These are phyloP conservation scores for Stagonosporopsis tanaceti DNA, from an alignment of 2,329 filamentous ascomycete genomes.

Conservation along the genomic window DNA sequence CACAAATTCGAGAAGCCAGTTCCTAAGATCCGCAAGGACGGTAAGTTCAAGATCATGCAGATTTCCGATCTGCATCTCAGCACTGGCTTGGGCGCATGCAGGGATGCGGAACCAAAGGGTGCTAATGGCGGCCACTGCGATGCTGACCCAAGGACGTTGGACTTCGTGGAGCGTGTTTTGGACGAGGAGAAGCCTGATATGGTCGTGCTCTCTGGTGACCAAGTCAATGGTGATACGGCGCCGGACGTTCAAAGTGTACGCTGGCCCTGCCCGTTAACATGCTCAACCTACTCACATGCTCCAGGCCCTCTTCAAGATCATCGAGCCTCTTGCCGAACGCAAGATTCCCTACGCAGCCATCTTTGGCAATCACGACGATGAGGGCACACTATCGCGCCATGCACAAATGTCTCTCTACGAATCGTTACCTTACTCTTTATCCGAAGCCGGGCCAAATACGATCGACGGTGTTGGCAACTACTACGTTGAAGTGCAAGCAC, in stretches of 20 bases:
- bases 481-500: slow-evolving; percentile 85
- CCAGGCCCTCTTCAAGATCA: slow-evolving; percentile 90
- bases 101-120: slow-evolving; percentile 81
- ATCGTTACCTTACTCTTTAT: slow-evolving; percentile 86
- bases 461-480: slow-evolving; percentile 96
- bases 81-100: slow-evolving; percentile 84
- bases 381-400: slow-evolving; percentile 78
- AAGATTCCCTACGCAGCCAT: slow-evolving; percentile 93
- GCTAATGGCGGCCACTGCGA: slow-evolving; percentile 82
- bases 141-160: slow-evolving; percentile 88
- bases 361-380: slow-evolving; percentile 97
- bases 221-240: slow-evolving; percentile 92
- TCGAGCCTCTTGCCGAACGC: slow-evolving; percentile 81
- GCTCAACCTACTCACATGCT: slow-evolving; percentile 25
- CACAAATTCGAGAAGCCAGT: slow-evolving; percentile 71
- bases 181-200: slow-evolving; percentile 95
- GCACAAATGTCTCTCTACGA: slow-evolving; percentile 87
- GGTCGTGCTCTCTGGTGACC: slow-evolving; percentile 90
- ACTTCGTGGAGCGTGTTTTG: slow-evolving; percentile 83
- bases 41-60: slow-evolving; percentile 97
- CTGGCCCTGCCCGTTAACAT: slow-evolving; percentile 3
- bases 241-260: slow-evolving; percentile 86
- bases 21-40: slow-evolving; percentile 83
- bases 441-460: slow-evolving; percentile 80
- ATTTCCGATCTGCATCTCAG: slow-evolving; percentile 93